These are phyloP conservation scores for Favolaschia claudopus DNA, from an alignment of 768 basidiomycete species.

Conservation along the genomic window DNA sequence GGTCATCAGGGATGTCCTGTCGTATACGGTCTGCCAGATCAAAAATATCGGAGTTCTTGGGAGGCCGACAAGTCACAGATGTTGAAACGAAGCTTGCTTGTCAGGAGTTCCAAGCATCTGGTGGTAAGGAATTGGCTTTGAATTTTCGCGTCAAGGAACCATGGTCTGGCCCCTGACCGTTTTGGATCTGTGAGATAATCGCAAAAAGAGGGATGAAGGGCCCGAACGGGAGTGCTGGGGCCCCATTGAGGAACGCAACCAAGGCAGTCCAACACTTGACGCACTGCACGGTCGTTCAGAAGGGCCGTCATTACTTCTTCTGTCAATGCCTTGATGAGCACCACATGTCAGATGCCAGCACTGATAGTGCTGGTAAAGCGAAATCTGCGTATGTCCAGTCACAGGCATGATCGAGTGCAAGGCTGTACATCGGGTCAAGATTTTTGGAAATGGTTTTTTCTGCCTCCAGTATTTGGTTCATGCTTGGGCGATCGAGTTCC, in stretches of 20 bases:
- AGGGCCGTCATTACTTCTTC: not conserved
- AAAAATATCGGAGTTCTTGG: not conserved
- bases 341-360: too few relatives aligned
- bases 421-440: not conserved
- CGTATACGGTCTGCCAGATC: not conserved
- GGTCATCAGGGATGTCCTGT: too few relatives aligned
- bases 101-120: not conserved
- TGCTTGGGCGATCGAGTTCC: not conserved
- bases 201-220: too few relatives aligned
- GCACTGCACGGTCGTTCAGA: not conserved
- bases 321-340: not conserved
- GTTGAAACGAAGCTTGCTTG: not conserved
- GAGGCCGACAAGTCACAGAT: slow-evolving; percentile 1
- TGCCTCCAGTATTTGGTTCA: not conserved
- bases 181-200: too few relatives aligned
- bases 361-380: too few relatives aligned
- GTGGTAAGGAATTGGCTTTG: not conserved
- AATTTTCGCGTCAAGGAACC: not conserved
- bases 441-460: not conserved
- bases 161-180: not conserved
- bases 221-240: too few relatives aligned
- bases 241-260: not conserved
- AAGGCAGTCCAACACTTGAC: not conserved
- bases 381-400: too few relatives aligned
- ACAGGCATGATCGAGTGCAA: too few relatives aligned